phyloP scores from a whole-genome alignment of 2,329 filamentous ascomycete species.

The Xylaria sp. region DNA sequence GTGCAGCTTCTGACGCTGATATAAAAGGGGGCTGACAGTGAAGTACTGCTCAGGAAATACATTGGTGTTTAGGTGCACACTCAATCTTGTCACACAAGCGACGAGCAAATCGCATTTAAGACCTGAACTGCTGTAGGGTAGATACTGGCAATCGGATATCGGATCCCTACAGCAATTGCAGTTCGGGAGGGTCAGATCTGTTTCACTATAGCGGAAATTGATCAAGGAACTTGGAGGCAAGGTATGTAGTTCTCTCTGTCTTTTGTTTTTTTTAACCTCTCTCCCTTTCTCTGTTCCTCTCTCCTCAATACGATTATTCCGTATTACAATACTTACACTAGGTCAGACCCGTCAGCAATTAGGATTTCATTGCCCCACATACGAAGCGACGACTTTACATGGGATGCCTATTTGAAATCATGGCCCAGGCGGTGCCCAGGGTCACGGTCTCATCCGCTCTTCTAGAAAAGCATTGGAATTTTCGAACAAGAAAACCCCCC shows the following conservation, averaged over 20 bases:
- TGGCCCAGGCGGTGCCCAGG: slow-evolving; percentile 19
- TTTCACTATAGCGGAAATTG: slow-evolving; percentile 1
- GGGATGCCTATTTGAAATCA: slow-evolving; percentile 29
- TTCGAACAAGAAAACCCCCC: slow-evolving; percentile 8
- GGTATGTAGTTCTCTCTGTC: neutral
- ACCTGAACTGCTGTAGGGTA: neutral
- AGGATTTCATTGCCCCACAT: slow-evolving; percentile 29
- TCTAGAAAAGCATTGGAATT: slow-evolving; percentile 30
- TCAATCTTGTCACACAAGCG: neutral
- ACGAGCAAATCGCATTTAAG: neutral
- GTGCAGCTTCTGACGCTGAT: slow-evolving; percentile 1
- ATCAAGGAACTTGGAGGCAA: slow-evolving; percentile 1
- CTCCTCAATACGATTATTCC: neutral
- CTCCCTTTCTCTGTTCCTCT: neutral
- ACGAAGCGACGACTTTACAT: neutral
- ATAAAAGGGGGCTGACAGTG: slow-evolving; percentile 23
- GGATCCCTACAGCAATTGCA: neutral
- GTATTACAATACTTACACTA: neutral
- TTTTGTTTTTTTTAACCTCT: neutral
- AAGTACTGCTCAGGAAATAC: neutral
- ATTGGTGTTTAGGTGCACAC: neutral
- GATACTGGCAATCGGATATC: neutral
- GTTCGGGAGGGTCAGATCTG: neutral
- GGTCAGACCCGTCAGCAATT: slow-evolving; percentile 27
- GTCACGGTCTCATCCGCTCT: slow-evolving; percentile 22